Conservation (phyloP, 225 moss, liverwort and hornwort species). For the Marchantia paleacea region DNA sequence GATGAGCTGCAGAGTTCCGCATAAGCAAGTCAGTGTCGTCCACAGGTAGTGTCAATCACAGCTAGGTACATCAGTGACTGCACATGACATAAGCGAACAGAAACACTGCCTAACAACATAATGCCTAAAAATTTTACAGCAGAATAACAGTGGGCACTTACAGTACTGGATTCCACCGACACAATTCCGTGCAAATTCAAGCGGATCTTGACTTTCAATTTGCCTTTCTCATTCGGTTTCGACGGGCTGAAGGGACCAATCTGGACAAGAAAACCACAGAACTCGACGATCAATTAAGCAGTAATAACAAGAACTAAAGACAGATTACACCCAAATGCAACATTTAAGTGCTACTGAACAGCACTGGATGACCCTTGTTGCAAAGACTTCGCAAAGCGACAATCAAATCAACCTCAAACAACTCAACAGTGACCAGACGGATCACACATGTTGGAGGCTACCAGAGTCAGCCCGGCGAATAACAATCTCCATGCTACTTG, state of each 20-base stretch:
- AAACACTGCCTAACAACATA: background rate
- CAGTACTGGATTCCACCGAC: constrained; percentile 78
- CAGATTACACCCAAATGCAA: too few species aligned
- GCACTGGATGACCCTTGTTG: too few species aligned
- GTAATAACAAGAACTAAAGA: too few species aligned
- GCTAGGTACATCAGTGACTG: background rate
- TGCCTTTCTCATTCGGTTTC: constrained; percentile 69
- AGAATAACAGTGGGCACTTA: constrained; percentile 27
- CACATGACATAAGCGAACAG: background rate
- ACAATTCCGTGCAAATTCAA: constrained; percentile 91
- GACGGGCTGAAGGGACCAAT: constrained; percentile 92
- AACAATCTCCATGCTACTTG: too few species aligned
- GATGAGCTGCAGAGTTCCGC: constrained; percentile 48
- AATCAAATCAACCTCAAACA: background rate
- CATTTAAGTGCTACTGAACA: too few species aligned
- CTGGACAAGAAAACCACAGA: constrained; percentile 12
- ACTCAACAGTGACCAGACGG: background rate
- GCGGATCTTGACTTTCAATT: constrained; percentile 97
- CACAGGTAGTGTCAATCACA: background rate
- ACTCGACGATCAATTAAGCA: background rate
- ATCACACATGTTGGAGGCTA: background rate
- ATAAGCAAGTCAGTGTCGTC: background rate
- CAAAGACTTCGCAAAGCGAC: too few species aligned
- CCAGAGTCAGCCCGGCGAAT: too few species aligned
- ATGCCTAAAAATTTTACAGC: too few species aligned